A percentile compares a stretch with the other conserved stretches of the same genome.
Conservation (phyloP, 108 stramenopile species). For the Thalassiosira profunda region DNA sequence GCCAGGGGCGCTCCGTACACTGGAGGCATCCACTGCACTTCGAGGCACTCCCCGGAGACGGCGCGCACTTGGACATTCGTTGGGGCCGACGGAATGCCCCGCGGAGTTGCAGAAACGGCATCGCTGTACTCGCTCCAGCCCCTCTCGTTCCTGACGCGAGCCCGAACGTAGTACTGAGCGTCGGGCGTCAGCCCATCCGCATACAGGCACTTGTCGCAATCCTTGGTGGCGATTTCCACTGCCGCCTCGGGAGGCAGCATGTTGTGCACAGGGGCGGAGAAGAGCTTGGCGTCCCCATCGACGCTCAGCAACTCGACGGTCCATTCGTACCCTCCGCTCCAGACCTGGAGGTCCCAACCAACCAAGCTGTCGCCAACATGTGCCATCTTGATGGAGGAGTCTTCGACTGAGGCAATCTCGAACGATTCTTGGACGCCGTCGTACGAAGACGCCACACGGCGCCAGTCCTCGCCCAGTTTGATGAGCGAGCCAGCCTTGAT, state of each 20-base stretch:
- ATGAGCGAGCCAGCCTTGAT: slow-evolving; percentile 55
- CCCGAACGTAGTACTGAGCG: slow-evolving; percentile 60
- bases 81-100: slow-evolving; percentile 39
- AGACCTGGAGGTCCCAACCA: slow-evolving; percentile 37
- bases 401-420: slow-evolving; percentile 49
- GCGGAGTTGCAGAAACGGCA: slow-evolving; percentile 23
- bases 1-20: slow-evolving; percentile 51
- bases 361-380: slow-evolving; percentile 45
- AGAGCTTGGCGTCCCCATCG: slow-evolving; percentile 35
- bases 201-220: slow-evolving; percentile 75
- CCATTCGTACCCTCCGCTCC: slow-evolving; percentile 84
- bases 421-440: slow-evolving; percentile 47
- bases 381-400: slow-evolving; percentile 49
- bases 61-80: slow-evolving; percentile 27
- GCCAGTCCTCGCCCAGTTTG: slow-evolving; percentile 61
- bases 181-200: slow-evolving; percentile 44
- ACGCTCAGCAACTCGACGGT: slow-evolving; percentile 61
- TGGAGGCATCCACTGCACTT: slow-evolving; percentile 66
- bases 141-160: slow-evolving; percentile 56
- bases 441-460: slow-evolving; percentile 63
- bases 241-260: slow-evolving; percentile 44
- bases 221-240: slow-evolving; percentile 49
- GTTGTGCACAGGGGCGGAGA: slow-evolving; percentile 49
- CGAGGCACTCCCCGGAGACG: slow-evolving; percentile 31
- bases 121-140: slow-evolving; percentile 51